Percentiles rank a stretch among this genome's conserved stretches.
Conservation (phyloP, 345 rosid genomes). For the Populus pruinosa region DNA sequence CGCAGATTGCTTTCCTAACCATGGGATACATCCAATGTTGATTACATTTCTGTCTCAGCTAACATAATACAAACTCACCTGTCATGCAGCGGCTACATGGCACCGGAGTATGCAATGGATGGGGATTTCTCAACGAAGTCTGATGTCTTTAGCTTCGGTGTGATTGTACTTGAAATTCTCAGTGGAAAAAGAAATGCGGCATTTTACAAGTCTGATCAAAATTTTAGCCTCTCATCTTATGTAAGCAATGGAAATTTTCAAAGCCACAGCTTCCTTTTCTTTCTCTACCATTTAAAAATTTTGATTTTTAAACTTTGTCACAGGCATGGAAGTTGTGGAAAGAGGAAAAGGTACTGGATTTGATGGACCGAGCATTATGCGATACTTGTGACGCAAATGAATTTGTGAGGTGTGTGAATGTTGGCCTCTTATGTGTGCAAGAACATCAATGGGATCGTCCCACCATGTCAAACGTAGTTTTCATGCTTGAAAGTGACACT, state of each 20-base stretch:
- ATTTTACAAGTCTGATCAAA: constrained; percentile 3
- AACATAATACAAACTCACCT: not conserved
- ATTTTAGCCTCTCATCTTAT: constrained; percentile 18
- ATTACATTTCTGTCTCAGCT: not conserved
- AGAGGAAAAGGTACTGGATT: constrained; percentile 12
- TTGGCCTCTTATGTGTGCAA: constrained; percentile 33
- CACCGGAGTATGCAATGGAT: constrained; percentile 27
- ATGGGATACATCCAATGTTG: not conserved
- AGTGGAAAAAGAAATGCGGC: constrained; percentile 27
- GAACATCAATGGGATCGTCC: constrained; percentile 36
- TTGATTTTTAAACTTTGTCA: not conserved
- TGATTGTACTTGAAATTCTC: constrained; percentile 30
- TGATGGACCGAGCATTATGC: constrained; percentile 13
- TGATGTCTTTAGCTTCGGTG: constrained; percentile 33
- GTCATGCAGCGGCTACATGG: constrained; percentile 29
- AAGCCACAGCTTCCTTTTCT: not conserved
- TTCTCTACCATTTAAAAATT: not conserved
- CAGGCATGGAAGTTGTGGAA: constrained; percentile 25
- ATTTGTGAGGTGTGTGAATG: constrained; percentile 21
- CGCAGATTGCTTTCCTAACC: too few relatives aligned
- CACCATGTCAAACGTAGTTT: constrained; percentile 21
- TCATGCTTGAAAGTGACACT: constrained; percentile 22
- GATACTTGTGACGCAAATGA: constrained; percentile 6
- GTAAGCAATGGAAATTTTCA: constrained; percentile 1
- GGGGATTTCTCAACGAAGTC: constrained; percentile 31